Conservation (phyloP, 73 alveolate genomes). For the Urostyla sp. region DNA sequence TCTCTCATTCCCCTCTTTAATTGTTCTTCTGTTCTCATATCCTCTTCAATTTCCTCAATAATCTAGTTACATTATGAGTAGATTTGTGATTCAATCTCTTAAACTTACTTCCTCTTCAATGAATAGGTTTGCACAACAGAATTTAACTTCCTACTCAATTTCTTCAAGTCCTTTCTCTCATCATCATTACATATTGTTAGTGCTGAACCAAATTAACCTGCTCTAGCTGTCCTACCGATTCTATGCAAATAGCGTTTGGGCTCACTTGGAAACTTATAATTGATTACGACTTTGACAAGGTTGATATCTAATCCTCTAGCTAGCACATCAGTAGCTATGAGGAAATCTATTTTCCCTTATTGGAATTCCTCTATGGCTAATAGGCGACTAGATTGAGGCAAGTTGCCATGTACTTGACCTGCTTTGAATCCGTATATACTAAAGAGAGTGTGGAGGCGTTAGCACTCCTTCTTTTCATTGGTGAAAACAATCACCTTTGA, state of each 20-base stretch:
- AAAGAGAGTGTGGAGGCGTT: conserved; percentile 81
- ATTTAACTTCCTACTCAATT: conserved; percentile 74
- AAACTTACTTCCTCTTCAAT: conserved; percentile 9
- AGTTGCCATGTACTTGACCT: conserved; percentile 94
- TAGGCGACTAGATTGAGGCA: conserved; percentile 89
- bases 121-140: conserved; percentile 66
- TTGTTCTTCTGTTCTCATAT: conserved; percentile 91
- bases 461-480: conserved; percentile 93
- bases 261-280: conserved; percentile 96
- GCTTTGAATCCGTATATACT: conserved; percentile 86
- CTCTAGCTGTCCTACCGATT: conserved; percentile 99
- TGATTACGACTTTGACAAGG: conserved; percentile 93
- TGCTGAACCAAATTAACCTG: conserved; percentile 95
- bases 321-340: conserved; percentile 98
- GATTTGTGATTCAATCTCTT: conserved; percentile 19
- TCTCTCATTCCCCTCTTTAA: conserved; percentile 85
- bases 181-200: conserved; percentile 95
- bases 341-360: conserved; percentile 88
- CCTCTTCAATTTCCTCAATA: conserved; percentile 74
- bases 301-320: conserved; percentile 99
- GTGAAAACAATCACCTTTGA: conserved; percentile 92
- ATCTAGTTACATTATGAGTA: conserved; percentile 69
- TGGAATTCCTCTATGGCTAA: conserved; percentile 87
- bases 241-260: conserved; percentile 97
- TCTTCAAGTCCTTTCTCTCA: conserved; percentile 89